Evolutionary conservation across 2,329 filamentous ascomycete species (phyloP), one percentile per base, ranked within the genome.

Genomic region (Colletotrichum tropicale): DNA sequence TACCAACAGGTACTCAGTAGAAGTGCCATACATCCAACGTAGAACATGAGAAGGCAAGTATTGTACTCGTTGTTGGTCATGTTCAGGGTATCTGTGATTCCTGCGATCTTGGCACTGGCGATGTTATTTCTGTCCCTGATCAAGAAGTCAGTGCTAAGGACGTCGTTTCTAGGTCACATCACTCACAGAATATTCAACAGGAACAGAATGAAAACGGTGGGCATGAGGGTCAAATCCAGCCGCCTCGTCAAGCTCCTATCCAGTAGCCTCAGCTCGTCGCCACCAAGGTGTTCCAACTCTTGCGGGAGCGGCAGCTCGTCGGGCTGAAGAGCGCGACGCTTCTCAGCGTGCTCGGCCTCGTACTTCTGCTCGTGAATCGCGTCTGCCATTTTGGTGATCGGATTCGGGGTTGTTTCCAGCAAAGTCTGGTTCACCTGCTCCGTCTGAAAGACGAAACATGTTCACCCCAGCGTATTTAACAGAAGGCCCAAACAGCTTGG

Each of bases 61-160:
- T 93, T 93, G 84, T 92, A 93, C 75, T 92, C 90, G 77, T 91
- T 89, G 34, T 87, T 86, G 13, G 79, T 83, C 52, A 93, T 80
- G 0, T 83, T 78, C 6, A 93, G 85, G 48, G 91, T 89, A 55
- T 85, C 85, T 65, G 90, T 88, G 7, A 92, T 82, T 0, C 89
- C 89, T 8, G 89, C 89, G 9, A 92, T 80, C 77, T 86, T 88
- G 3, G 90, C 90, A 80, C 92, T 92, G 24, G 89, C 88, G 9
- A 78, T 76, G 48, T 78, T 78, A 13, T 83, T 84, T 56, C 79
- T 76, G 69, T 84, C 82, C 1, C 61, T 71, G 52, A 24, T 3
- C 10, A 16, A n/a, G 21, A 30, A 21, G 30, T 68, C 12, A 68
- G 52, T 52, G 4, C 36, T 7, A 4, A 8, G 1, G 9, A 10